Base-by-base conservation (phyloP, 2,329 filamentous ascomycete species). In the Ophiostoma himal-ulmi region DNA sequence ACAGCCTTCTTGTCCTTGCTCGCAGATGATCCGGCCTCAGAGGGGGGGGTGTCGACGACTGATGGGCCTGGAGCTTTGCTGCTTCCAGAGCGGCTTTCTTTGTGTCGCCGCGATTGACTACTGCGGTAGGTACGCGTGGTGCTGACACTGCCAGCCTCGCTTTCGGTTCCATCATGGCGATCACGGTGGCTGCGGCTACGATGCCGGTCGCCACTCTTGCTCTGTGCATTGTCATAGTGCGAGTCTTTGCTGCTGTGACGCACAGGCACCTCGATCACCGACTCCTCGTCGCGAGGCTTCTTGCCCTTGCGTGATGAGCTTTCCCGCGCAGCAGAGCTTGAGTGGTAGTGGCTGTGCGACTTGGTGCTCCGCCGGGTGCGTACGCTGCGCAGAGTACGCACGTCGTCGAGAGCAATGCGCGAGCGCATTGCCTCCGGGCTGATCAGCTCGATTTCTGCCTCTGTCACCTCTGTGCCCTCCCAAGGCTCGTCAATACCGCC, bases 341-440 rank as follows among this genome's bases (percentile, higher is more conserved):
- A 74, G 69, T 68, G 71, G 44, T 71, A 74, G 62, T 68, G 73
- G 70, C 73, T 72, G 70, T 70, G 75, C 73, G 68, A 76, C 74
- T 60, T 76, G 73, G 71, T 75, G 70, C 71, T 75, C 69, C 68
- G 76, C 60, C 69, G 68, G 5, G 75, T 75, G 70, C 74, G 74
- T 69, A 77, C 77, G 37, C 82, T 77, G 79, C 74, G 68, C 48
- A 72, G n/a, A 1, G 71, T 73, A 34, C 75, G 76, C 13, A 77
- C 75, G 26, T 78, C 77, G n/a, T 75, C 74, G 66, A 75, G 74
- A 41, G 75, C 75, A 11, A 79, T 77, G 3, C 82, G 80, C 17
- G 82, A 83, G 10, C 81, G 81, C 70, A 85, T 81, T 5, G 86
- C 86, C 75, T 82, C 79, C 1, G 85, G 85, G 67, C 83, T 87